Percentiles rank a stretch among this genome's conserved stretches.
phyloP scores from a whole-genome alignment of 73 alveolate genomes.

The Paramecium biaurelia region DNA sequence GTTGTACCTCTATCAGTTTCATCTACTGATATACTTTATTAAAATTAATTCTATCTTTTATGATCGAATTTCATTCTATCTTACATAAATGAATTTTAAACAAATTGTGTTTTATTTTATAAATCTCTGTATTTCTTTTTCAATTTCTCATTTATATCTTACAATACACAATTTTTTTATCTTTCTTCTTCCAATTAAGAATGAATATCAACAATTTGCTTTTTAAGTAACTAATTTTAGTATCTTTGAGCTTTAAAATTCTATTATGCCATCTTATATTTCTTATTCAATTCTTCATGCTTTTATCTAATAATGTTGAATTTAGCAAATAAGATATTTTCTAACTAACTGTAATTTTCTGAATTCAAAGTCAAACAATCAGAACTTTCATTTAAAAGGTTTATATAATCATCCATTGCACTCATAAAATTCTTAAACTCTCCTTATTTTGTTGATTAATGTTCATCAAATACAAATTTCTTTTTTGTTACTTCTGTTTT shows the following conservation, averaged over 20 bases:
- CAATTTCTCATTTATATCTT: not conserved
- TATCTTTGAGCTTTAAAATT: not conserved
- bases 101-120: not conserved
- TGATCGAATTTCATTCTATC: not conserved
- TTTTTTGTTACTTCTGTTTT: slow-evolving; percentile 37
- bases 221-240: not conserved
- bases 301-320: slow-evolving; percentile 15
- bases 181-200: not conserved
- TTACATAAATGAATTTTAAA: not conserved
- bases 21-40: not conserved
- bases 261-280: not conserved
- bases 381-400: not conserved
- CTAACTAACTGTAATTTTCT: not conserved
- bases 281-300: slow-evolving; percentile 2
- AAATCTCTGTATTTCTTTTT: slow-evolving; percentile 1
- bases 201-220: not conserved
- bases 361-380: not conserved
- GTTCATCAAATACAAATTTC: slow-evolving; percentile 2
- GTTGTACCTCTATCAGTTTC: not conserved
- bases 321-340: not conserved
- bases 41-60: not conserved
- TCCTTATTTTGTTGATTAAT: not conserved
- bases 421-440: slow-evolving; percentile 13
- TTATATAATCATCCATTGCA: slow-evolving; percentile 53
- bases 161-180: not conserved